phyloP scores from a whole-genome alignment of 352 stramenopile genomes.

The Globisporangium cederbergense region DNA sequence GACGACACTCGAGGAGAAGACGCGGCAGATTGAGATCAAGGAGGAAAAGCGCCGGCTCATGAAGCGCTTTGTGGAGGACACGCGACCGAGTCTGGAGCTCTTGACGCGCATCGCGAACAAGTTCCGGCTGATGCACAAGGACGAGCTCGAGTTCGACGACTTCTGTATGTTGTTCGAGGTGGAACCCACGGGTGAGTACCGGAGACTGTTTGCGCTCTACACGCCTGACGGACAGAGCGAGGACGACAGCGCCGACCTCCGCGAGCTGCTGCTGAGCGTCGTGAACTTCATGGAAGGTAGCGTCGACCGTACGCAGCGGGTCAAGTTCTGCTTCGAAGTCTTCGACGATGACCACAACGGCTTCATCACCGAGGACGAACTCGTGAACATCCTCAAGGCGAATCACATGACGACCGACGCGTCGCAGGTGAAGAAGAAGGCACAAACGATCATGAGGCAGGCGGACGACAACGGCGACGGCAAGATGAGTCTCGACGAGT shows the following conservation, averaged over 20 bases:
- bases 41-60: conserved; percentile 71
- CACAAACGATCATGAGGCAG: conserved; percentile 79
- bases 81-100: conserved; percentile 55
- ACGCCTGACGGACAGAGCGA: conserved; percentile 59
- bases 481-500: conserved; percentile 83
- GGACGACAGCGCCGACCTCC: conserved; percentile 75
- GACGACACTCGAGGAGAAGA: conserved; percentile 47
- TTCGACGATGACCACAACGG: conserved; percentile 93
- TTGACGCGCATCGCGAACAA: conserved; percentile 53
- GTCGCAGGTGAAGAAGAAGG: conserved; percentile 78
- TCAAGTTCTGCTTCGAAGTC: conserved; percentile 93
- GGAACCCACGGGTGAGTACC: conserved; percentile 87
- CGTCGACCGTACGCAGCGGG: conserved; percentile 74
- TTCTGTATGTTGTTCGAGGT: conserved; percentile 85
- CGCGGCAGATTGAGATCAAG: conserved; percentile 53
- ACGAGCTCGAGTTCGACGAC: conserved; percentile 63
- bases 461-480: conserved; percentile 76
- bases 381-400: conserved; percentile 89
- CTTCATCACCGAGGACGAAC: conserved; percentile 88
- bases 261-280: conserved; percentile 89
- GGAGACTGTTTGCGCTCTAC: conserved; percentile 85
- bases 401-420: conserved; percentile 83
- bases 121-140: conserved; percentile 57
- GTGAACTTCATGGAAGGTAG: conserved; percentile 84
- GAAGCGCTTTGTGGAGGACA: conserved; percentile 69